Evolutionary conservation across 106 monocot genomes (phyloP), one percentile per base, ranked within the genome.

Genomic region (Iris macrosiphon): DNA sequence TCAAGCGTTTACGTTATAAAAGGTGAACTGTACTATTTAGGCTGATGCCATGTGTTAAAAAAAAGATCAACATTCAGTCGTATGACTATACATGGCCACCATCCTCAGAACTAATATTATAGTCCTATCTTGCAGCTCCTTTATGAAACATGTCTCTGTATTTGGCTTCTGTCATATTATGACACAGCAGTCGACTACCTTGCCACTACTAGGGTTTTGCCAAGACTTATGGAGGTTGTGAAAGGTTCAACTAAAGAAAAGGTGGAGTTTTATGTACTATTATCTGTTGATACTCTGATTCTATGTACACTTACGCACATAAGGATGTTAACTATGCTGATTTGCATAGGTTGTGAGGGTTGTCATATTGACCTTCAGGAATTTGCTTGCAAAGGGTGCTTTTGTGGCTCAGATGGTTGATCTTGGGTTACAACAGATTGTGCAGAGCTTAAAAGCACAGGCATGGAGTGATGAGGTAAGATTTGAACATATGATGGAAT

Each of bases 381-480:
- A 98, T 75, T 60, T 98, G 51, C 76, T 98, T 25, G 60, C 74
- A 6, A 87, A 78, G 48, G 80, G 77, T 21, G 77, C 83, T 19
- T 98, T 87, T 83, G 91, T 81, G 17, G 83, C 83, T 11, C 90
- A 98, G 64, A 98, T 91, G 98, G 71, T 91, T 49, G 91, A 98
- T 58, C 77, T 87, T 49, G 98, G 91, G 49, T 70, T 98, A 69
- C 83, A 86, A 33, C 90, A 98, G 45, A 80, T 87, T 61, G 90
- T 98, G 3, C 87, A 87, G 26, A 83, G 66, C 61, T 57, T 98
- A 39, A 98, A 98, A 70, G 75, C 73, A 34, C 98, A 91, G 53
- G 87, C 98, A 17, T 98, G 98, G 91, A 98, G 77, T 68, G 98
- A 91, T 76, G 98, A 98, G 98, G 98, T 98, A 20, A 80, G 48